These are phyloP conservation scores for Phoma sp. DNA, from an alignment of 2,329 filamentous ascomycete genomes.

Conservation along the genomic window DNA sequence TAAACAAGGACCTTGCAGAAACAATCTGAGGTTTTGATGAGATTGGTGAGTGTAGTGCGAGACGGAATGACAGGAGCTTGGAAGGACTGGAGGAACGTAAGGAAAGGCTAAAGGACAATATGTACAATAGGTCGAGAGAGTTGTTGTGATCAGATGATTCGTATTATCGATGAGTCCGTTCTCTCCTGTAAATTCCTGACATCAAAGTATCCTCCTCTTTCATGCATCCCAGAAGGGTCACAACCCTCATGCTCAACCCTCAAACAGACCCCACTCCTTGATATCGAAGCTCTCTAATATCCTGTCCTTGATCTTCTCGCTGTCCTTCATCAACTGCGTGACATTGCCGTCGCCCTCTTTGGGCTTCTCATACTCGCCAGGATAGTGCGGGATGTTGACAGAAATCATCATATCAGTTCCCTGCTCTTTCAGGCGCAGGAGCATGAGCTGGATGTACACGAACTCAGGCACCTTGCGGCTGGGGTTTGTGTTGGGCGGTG, in stretches of 20 bases:
- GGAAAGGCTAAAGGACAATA: too few species aligned
- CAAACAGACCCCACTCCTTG: constrained; percentile 80
- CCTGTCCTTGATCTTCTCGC: constrained; percentile 69
- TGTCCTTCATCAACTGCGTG: constrained; percentile 67
- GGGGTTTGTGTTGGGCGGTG: constrained; percentile 40
- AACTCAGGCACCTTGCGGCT: constrained; percentile 57
- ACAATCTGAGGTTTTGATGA: too few species aligned
- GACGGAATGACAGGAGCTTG: too few species aligned
- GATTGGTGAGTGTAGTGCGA: too few species aligned
- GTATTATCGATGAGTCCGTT: too few species aligned
- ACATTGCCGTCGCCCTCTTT: constrained; percentile 69
- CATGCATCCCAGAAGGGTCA: too few species aligned
- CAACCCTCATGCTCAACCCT: constrained; percentile 20
- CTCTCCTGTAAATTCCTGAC: neutral
- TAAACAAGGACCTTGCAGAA: too few species aligned
- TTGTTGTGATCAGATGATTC: too few species aligned
- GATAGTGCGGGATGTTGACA: constrained; percentile 86
- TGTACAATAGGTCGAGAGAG: too few species aligned
- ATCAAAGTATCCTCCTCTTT: neutral
- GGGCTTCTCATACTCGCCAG: constrained; percentile 75
- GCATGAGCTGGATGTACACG: constrained; percentile 77
- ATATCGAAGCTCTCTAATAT: constrained; percentile 79
- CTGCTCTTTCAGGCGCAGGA: constrained; percentile 78
- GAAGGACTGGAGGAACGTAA: neutral
- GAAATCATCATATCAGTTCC: constrained; percentile 83